Evolutionary conservation across 495 filamentous ascomycete genomes (phyloP).

Genomic region (Hapsidospora chrysogenum): DNA sequence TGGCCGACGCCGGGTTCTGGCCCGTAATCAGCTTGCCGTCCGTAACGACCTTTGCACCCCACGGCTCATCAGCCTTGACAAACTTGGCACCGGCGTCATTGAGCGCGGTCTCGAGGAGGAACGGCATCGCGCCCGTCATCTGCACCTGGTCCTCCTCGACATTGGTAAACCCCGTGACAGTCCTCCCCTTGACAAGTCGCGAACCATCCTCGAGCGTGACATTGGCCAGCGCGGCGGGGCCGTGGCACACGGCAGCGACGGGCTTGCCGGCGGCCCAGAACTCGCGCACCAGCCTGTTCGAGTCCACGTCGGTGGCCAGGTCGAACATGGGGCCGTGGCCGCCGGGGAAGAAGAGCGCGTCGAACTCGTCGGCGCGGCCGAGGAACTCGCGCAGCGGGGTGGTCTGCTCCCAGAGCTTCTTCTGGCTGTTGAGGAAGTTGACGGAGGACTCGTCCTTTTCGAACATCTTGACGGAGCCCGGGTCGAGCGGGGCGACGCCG

Average conservation of each 20-base stretch:
- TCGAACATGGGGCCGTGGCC: slow-evolving; percentile 69
- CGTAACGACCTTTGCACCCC: slow-evolving; percentile 42
- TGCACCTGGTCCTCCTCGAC: slow-evolving; percentile 41
- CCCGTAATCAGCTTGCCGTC: slow-evolving; percentile 53
- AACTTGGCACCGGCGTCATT: slow-evolving; percentile 32
- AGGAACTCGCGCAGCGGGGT: slow-evolving; percentile 30
- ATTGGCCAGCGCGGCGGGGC: slow-evolving; percentile 42
- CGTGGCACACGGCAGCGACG: slow-evolving; percentile 54
- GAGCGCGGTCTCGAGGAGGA: slow-evolving; percentile 45
- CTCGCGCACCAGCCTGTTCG: slow-evolving; percentile 32
- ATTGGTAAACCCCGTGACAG: slow-evolving; percentile 54
- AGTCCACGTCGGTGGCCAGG: slow-evolving; percentile 31
- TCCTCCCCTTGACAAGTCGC: slow-evolving; percentile 33
- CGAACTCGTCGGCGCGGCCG: slow-evolving; percentile 40
- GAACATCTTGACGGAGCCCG: slow-evolving; percentile 40
- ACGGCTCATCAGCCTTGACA: slow-evolving; percentile 40
- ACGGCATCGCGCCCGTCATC: slow-evolving; percentile 38
- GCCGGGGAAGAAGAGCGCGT: slow-evolving; percentile 57
- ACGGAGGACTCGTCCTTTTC: slow-evolving; percentile 33
- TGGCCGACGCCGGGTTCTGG: slow-evolving; percentile 55
- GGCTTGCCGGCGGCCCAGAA: slow-evolving; percentile 45
- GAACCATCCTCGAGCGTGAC: slow-evolving; percentile 34
- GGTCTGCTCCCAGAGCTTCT: slow-evolving; percentile 46
- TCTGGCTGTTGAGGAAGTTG: slow-evolving; percentile 35
- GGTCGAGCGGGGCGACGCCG: slow-evolving; percentile 52